Evolutionary conservation across 192 early-diverging fungal species (phyloP), one percentile per base, ranked within the genome.

Genomic region (Linnemannia elongata): DNA sequence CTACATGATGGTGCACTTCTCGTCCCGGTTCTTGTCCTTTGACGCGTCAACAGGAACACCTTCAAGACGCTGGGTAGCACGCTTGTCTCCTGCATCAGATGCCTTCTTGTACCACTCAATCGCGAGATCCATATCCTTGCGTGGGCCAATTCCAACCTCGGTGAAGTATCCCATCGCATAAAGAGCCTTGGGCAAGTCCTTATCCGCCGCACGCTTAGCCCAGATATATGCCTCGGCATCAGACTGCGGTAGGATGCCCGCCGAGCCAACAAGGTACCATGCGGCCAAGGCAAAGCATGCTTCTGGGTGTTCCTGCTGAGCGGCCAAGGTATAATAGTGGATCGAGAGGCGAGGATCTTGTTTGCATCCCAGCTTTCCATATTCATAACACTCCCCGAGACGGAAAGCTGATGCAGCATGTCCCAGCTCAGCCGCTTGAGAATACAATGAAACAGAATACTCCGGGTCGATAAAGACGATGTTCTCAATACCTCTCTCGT

Each of bases 111-210:
- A 94, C 93, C 93, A 94, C 35, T 83, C 83, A 81, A 91, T 88
- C 6, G 94, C 93, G 20, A 88, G 89, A 15, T 91, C 85, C 70
- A 82, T 69, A 82, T 95, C 91, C 75, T 88, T 93, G 12, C 72
- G 75, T 63, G 87, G 78, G 45, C 94, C 94, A 79, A 94, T 93
- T 41, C 94, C 94, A 41, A 92, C 90, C 69, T 94, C 94, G 39
- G 91, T 90, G 72, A 93, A 94, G 78, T 94, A 94, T 55, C 93
- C 94, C 44, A 94, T 87, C 30, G 94, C 94, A 80, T 92, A 93
- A 55, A 93, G 88, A 10, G 94, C 93, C 75, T 94, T 94, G 36
- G 92, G 82, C 36, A 94, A 74, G 35, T 90, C 91, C 54, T 90
- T 87, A 66, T 94, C 92, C 15, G 94, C 94, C 0, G 94, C 93